phyloP scores from a whole-genome alignment of 2,329 filamentous ascomycete species.

The Huntiella decipiens region DNA sequence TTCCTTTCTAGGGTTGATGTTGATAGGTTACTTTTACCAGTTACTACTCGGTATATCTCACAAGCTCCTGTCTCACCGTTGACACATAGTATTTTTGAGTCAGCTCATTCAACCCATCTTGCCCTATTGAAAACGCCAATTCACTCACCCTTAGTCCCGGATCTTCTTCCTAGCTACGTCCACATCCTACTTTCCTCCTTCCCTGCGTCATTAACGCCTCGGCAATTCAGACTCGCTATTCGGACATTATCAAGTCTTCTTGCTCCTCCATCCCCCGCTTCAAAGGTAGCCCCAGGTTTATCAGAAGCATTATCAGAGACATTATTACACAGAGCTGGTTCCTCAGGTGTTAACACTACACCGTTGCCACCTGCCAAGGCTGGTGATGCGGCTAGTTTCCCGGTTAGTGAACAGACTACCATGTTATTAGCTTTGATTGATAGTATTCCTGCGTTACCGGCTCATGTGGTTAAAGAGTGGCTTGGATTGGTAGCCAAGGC shows the following conservation, averaged over 20 bases:
- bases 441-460: conserved; percentile 52
- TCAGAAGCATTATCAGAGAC: conserved; percentile 67
- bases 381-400: conserved; percentile 12
- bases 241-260: conserved; percentile 68
- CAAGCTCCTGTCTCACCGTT: conserved; percentile 25
- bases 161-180: conserved; percentile 66
- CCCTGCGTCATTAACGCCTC: conserved; percentile 55
- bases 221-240: conserved; percentile 79
- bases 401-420: conserved; percentile 59
- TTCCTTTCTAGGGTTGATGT: conserved; percentile 26
- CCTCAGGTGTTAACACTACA: conserved; percentile 30
- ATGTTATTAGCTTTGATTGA: conserved; percentile 63
- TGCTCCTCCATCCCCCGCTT: conserved; percentile 58
- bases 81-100: conserved; percentile 53
- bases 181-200: conserved; percentile 65
- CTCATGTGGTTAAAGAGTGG: conserved; percentile 61
- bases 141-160: conserved; percentile 50
- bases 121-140: conserved; percentile 64
- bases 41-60: conserved; percentile 54
- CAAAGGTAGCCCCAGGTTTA: conserved; percentile 55
- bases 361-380: conserved; percentile 20
- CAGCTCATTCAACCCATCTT: conserved; percentile 66
- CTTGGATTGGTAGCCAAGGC: conserved; percentile 51
- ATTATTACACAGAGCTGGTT: conserved; percentile 43
- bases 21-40: conserved; percentile 54